Percentiles rank a stretch among this genome's conserved stretches.
Evolutionary conservation across 2,329 filamentous ascomycete genomes (phyloP).

Genomic region (Fusarium incarnatum): DNA sequence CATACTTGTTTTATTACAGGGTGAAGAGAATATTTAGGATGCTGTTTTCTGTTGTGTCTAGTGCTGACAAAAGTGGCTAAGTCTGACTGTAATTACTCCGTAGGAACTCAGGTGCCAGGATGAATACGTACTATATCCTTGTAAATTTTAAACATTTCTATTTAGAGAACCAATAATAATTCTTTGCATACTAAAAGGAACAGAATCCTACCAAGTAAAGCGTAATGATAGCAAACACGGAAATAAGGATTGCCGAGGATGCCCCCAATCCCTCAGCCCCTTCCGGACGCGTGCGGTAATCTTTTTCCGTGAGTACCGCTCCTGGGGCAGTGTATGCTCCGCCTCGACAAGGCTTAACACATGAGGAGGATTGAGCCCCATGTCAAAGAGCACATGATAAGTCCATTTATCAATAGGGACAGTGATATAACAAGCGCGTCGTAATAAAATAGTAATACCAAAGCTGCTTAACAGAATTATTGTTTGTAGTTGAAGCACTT

Average conservation of each 20-base stretch:
- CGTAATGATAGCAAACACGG: background rate
- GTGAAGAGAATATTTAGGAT: background rate
- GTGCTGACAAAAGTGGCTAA: background rate
- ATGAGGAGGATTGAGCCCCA: background rate
- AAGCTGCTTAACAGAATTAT: too few relatives aligned
- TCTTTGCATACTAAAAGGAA: background rate
- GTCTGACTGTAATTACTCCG: too few relatives aligned
- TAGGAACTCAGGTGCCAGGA: too few relatives aligned
- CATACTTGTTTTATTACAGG: background rate
- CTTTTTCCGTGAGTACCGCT: background rate
- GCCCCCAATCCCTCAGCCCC: background rate
- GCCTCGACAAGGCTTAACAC: background rate
- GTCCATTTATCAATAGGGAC: background rate
- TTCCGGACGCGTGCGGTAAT: background rate
- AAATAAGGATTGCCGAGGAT: background rate
- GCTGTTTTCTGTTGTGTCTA: background rate
- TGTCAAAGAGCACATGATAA: background rate
- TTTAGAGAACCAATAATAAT: background rate
- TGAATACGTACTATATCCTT: background rate
- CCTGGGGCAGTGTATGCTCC: background rate
- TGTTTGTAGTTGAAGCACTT: too few relatives aligned
- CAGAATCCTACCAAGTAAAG: background rate
- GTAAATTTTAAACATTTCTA: background rate
- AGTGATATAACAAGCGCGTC: background rate
- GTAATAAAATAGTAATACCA: too few relatives aligned